Evolutionary conservation across 345 rosid genomes (phyloP).

Genomic region (Pseudoturritis turrita): DNA sequence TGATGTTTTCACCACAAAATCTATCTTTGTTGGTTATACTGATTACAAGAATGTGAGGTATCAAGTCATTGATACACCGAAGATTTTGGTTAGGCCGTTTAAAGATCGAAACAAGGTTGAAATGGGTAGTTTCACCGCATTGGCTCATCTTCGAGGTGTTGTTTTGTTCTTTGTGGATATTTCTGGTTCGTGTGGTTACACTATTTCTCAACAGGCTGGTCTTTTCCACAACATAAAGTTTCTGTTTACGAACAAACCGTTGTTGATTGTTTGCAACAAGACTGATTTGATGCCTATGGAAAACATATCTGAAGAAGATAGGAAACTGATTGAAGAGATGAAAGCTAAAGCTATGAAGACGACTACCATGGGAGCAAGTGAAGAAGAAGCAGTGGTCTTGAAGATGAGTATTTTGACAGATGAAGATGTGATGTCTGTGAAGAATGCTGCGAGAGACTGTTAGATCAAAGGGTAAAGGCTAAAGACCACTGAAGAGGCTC

Average conservation of each 20-base stretch:
- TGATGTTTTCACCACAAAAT: slow-evolving; percentile 86
- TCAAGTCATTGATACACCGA: slow-evolving; percentile 95
- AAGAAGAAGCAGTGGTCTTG: slow-evolving; percentile 52
- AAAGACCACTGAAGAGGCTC: slow-evolving; percentile 84
- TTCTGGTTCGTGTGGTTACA: slow-evolving; percentile 92
- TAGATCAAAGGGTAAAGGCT: slow-evolving; percentile 79
- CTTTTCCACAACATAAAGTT: slow-evolving; percentile 86
- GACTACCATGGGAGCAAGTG: slow-evolving; percentile 53
- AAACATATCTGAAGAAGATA: slow-evolving; percentile 62
- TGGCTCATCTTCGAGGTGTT: slow-evolving; percentile 86
- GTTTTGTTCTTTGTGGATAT: slow-evolving; percentile 80
- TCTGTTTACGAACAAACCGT: slow-evolving; percentile 80
- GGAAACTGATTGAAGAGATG: slow-evolving; percentile 72
- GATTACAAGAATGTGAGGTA: slow-evolving; percentile 83
- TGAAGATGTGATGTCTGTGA: slow-evolving; percentile 76
- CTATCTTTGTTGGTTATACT: slow-evolving; percentile 87
- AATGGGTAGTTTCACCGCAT: slow-evolving; percentile 90
- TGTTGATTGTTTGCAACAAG: slow-evolving; percentile 93
- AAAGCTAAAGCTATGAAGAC: slow-evolving; percentile 68
- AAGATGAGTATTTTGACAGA: slow-evolving; percentile 83
- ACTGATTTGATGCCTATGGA: slow-evolving; percentile 91
- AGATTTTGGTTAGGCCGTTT: slow-evolving; percentile 87
- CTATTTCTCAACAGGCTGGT: slow-evolving; percentile 89
- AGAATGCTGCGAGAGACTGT: slow-evolving; percentile 76
- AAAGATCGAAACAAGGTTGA: slow-evolving; percentile 88